Percentiles rank a stretch among this genome's conserved stretches.
phyloP scores from a whole-genome alignment of 306 rosid genomes.

The Sindora glabra region DNA sequence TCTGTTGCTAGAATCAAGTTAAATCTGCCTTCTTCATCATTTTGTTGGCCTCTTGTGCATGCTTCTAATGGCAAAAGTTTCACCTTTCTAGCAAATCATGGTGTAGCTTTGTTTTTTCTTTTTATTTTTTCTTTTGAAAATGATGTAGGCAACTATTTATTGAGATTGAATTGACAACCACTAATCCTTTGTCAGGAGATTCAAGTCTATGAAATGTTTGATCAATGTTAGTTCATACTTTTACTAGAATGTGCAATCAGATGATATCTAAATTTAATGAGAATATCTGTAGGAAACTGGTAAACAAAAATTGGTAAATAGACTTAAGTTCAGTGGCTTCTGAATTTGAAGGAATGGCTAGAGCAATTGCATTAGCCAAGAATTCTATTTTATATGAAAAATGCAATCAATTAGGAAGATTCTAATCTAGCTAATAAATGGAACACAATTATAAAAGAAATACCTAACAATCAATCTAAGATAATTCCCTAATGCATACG shows the following conservation, averaged over 20 bases:
- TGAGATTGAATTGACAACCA: too few relatives aligned
- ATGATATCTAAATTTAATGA: neutral
- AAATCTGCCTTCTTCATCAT: neutral
- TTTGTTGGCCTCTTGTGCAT: neutral
- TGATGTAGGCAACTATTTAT: too few relatives aligned
- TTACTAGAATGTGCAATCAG: neutral
- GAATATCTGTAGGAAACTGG: neutral
- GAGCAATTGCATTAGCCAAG: too few relatives aligned
- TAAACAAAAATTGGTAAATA: neutral
- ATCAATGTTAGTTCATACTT: neutral
- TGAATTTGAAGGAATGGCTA: too few relatives aligned
- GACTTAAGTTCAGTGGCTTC: neutral
- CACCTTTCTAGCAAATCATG: neutral
- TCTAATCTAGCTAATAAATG: too few relatives aligned
- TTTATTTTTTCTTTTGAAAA: neutral
- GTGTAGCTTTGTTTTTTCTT: neutral
- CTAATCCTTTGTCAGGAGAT: too few relatives aligned
- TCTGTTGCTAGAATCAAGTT: slow-evolving; percentile 18
- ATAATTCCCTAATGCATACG: too few relatives aligned
- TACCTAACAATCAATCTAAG: too few relatives aligned
- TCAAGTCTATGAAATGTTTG: too few relatives aligned
- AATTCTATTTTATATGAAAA: too few relatives aligned
- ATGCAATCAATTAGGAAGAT: too few relatives aligned
- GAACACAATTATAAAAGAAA: too few relatives aligned
- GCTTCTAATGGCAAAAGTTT: neutral